phyloP scores from a whole-genome alignment of 495 filamentous ascomycete species.

The Xylaria flabelliformis region DNA sequence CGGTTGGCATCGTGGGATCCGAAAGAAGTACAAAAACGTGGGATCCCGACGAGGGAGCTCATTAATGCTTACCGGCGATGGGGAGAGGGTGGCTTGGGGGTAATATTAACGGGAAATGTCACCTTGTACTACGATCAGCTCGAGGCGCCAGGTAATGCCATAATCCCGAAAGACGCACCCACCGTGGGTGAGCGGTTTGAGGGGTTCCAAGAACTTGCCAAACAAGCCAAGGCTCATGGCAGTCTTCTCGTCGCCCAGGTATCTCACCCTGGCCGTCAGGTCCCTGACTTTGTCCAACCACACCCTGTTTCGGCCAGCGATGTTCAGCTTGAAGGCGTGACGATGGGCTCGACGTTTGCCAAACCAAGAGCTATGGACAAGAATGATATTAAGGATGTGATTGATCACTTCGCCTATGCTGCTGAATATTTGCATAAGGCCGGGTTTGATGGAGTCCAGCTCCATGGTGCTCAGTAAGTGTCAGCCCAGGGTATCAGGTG shows the following conservation, averaged over 20 bases:
- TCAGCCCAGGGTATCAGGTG: not conserved
- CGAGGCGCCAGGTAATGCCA: slow-evolving; percentile 62
- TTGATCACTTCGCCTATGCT: slow-evolving; percentile 60
- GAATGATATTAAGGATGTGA: slow-evolving; percentile 57
- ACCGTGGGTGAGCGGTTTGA: slow-evolving; percentile 63
- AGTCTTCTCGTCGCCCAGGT: slow-evolving; percentile 64
- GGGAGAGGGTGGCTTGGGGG: slow-evolving; percentile 65
- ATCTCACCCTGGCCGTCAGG: slow-evolving; percentile 69
- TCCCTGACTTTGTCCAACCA: slow-evolving; percentile 51
- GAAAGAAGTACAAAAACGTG: slow-evolving; percentile 43
- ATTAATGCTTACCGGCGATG: slow-evolving; percentile 66
- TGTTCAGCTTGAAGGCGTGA: slow-evolving; percentile 55
- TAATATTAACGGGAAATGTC: slow-evolving; percentile 67
- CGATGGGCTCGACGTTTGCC: slow-evolving; percentile 29
- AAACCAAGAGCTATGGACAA: slow-evolving; percentile 49
- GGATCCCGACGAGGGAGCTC: slow-evolving; percentile 64
- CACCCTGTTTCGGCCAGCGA: slow-evolving; percentile 65
- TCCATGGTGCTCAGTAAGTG: slow-evolving; percentile 58
- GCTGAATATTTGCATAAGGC: slow-evolving; percentile 64
- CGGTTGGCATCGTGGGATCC: slow-evolving; percentile 61
- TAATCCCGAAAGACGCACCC: slow-evolving; percentile 57
- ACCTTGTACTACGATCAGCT: slow-evolving; percentile 66
- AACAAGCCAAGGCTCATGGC: slow-evolving; percentile 59
- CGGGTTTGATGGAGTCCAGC: slow-evolving; percentile 65
- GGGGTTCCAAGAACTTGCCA: slow-evolving; percentile 59